Conservation (phyloP, 1,284 basidiomycete genomes). For the Baeospora myosura region DNA sequence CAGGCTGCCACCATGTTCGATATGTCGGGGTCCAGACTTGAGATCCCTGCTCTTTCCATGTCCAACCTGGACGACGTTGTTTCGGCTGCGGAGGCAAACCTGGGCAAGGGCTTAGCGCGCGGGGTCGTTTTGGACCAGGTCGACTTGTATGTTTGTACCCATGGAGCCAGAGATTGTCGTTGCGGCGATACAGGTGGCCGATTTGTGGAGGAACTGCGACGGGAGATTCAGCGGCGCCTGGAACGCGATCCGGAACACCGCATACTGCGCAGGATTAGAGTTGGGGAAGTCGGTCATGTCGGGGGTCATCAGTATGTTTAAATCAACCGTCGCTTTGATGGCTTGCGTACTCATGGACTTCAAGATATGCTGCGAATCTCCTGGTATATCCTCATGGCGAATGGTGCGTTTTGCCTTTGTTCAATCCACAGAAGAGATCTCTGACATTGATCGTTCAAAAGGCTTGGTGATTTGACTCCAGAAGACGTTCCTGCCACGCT, state of each 20-base stretch:
- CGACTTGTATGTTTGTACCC: constrained; percentile 68
- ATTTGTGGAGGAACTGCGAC: constrained; percentile 35
- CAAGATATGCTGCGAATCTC: constrained; percentile 78
- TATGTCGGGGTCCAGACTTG: constrained; percentile 32
- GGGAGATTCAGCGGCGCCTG: constrained; percentile 32
- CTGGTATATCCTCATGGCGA: constrained; percentile 72
- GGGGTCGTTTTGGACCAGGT: constrained; percentile 23
- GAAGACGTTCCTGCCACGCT: constrained; percentile 50
- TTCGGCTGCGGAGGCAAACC: constrained; percentile 25
- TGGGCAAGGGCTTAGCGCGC: constrained; percentile 9
- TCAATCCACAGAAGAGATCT: background rate
- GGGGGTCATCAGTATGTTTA: constrained; percentile 74
- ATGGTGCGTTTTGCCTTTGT: constrained; percentile 51
- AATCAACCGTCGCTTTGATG: constrained; percentile 2
- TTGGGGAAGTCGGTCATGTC: constrained; percentile 72
- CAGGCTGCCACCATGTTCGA: constrained; percentile 47
- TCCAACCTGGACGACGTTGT: constrained; percentile 42
- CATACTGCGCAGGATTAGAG: constrained; percentile 25
- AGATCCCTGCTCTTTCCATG: constrained; percentile 39
- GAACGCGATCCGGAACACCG: constrained; percentile 15
- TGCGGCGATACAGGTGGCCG: constrained; percentile 62
- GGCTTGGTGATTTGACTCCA: constrained; percentile 55
- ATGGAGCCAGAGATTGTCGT: constrained; percentile 63
- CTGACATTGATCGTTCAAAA: constrained; percentile 17
- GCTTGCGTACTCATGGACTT: constrained; percentile 8